These are phyloP conservation scores for Colletotrichum orbiculare DNA, from an alignment of 2,329 filamentous ascomycete species.

Conservation along the genomic window DNA sequence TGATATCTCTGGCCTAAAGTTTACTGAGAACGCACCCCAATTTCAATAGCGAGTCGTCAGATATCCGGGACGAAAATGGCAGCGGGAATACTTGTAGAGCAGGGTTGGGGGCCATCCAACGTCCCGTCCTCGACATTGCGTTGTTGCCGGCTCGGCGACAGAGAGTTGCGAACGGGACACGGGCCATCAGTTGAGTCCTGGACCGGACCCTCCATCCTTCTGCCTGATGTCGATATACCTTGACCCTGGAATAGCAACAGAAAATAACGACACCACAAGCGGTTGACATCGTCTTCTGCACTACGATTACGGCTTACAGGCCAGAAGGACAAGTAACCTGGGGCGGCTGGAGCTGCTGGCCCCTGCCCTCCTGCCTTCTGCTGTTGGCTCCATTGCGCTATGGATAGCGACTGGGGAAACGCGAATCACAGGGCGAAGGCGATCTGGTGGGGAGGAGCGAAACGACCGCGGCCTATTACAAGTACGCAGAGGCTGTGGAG, in stretches of 20 bases:
- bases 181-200: constrained; percentile 20
- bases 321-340: constrained; percentile 13
- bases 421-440: constrained; percentile 36
- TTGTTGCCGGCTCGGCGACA: constrained; percentile 10
- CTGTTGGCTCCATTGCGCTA: constrained; percentile 30
- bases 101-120: constrained; percentile 21
- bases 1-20: background rate
- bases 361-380: constrained; percentile 23
- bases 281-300: too few species aligned
- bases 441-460: constrained; percentile 35
- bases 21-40: background rate
- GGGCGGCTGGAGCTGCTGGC: constrained; percentile 32
- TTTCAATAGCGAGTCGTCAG: constrained; percentile 5
- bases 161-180: constrained; percentile 27
- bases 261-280: constrained; percentile 17
- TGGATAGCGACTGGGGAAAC: constrained; percentile 33
- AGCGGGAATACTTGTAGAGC: background rate
- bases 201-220: constrained; percentile 26
- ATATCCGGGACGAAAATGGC: background rate
- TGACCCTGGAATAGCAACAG: constrained; percentile 21
- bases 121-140: constrained; percentile 17
- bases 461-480: constrained; percentile 20
- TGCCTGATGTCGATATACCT: background rate
- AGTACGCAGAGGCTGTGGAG: constrained; percentile 12
- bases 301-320: too few species aligned